Conservation (phyloP, 352 stramenopile species). For the Globisporangium rhizosaccharum region DNA sequence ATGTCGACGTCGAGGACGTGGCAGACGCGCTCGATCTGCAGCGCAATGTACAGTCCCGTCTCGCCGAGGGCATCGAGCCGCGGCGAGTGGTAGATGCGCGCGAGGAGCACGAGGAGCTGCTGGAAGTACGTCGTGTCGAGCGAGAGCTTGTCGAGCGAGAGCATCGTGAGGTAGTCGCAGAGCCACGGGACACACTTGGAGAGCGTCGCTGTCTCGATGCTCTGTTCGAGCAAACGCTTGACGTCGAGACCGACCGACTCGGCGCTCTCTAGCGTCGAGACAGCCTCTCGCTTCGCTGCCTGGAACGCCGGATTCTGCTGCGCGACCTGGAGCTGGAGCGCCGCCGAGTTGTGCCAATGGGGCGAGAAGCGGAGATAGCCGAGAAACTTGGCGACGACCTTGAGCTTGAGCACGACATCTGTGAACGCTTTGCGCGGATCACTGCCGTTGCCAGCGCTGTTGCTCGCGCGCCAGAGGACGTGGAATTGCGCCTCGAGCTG, state of each 20-base stretch:
- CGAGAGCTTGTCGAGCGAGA: slow-evolving; percentile 46
- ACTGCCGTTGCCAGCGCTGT: slow-evolving; percentile 19
- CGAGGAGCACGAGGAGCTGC: slow-evolving; percentile 35
- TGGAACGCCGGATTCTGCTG: slow-evolving; percentile 46
- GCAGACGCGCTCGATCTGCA: slow-evolving; percentile 66
- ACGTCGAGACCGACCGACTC: slow-evolving; percentile 35
- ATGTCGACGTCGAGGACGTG: slow-evolving; percentile 30
- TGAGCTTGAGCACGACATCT: slow-evolving; percentile 48
- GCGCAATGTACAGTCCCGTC: slow-evolving; percentile 42
- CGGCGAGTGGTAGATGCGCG: slow-evolving; percentile 37
- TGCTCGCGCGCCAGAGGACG: slow-evolving; percentile 14
- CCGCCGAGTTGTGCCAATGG: slow-evolving; percentile 46
- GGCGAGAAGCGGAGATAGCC: slow-evolving; percentile 58
- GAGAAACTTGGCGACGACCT: slow-evolving; percentile 66
- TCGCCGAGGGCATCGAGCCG: slow-evolving; percentile 40
- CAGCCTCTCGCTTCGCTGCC: slow-evolving; percentile 40
- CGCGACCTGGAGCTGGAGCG: slow-evolving; percentile 7
- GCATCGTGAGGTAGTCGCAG: slow-evolving; percentile 59
- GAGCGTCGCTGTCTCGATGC: slow-evolving; percentile 28
- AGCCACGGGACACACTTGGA: slow-evolving; percentile 64
- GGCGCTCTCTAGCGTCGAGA: slow-evolving; percentile 37
- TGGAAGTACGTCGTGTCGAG: slow-evolving; percentile 44
- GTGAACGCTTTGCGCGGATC: slow-evolving; percentile 59
- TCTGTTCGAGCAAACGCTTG: slow-evolving; percentile 34
- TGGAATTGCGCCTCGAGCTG: slow-evolving; percentile 51